Base-by-base conservation (phyloP, 306 rosid genomes). In the Corylus americana region DNA sequence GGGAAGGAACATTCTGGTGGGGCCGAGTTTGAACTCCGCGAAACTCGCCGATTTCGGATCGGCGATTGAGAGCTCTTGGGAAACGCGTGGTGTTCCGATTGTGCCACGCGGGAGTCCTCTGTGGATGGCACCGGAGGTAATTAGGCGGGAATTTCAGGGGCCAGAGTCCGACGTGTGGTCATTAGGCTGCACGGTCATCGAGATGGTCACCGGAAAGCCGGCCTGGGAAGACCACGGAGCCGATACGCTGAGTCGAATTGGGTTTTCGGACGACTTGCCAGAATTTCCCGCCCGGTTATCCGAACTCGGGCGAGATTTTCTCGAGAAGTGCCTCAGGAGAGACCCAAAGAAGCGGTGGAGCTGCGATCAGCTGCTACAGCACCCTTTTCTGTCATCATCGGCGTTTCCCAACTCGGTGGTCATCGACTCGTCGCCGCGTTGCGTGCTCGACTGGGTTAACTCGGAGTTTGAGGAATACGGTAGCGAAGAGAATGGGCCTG, bases 81-180 rank as follows among this genome's bases (percentile, higher is more conserved):
- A 13, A 5, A 64, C 2, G 0, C 0, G 25, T 0, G 78, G 45
- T 2, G 63, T 49, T n/a, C 61, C 11, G 51, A 20, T 71, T 0
- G 1, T 16, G 71, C 93, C 93, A 8, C 91, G 98, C 6, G 98
- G 98, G 25, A 94, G 97, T 18, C 98, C 98, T 29, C 74, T 94
- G 70, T 92, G 98, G 98, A 94, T 94, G 98, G 98, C 97, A 18
- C 98, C 98, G 79, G 98, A 94, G 88, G 98, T 94, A 0, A 78
- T 94, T 11, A 86, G 91, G 14, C 75, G 89, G 80, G 92, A 91
- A 69, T 85, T 76, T 50, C 97, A 91, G 85, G 95, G 97, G 44
- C 90, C 94, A 50, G 95, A 92, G 74, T 87, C 97, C 17, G 97
- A 94, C 77, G 84, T 94, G 22, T 94, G 98, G 98, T 92, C 98